A percentile compares a stretch with the other conserved stretches of the same genome.
Conservation (phyloP, 2,329 filamentous ascomycete species). For the Corinectria fuckeliana region DNA sequence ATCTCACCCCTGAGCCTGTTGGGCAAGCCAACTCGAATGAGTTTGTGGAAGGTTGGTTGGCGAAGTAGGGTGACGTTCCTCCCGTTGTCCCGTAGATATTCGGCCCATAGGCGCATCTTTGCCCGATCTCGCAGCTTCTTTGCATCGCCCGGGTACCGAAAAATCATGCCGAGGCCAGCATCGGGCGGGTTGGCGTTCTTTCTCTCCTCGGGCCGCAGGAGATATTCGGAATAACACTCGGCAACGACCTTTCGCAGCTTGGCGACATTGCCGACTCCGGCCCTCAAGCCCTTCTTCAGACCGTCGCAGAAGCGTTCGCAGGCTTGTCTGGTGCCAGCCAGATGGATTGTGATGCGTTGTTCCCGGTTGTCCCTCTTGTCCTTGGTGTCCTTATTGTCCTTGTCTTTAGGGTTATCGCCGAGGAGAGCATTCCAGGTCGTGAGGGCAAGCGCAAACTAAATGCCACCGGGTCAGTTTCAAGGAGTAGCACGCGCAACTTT, state of each 20-base stretch:
- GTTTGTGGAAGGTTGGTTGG: conserved; percentile 96
- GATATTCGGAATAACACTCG: conserved; percentile 91
- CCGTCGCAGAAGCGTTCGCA: conserved; percentile 97
- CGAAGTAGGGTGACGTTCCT: conserved; percentile 90
- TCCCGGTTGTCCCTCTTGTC: conserved; percentile 59
- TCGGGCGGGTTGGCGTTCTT: conserved; percentile 72
- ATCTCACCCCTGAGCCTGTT: conserved; percentile 93
- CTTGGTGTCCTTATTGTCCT: conserved; percentile 51
- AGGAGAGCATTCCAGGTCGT: conserved; percentile 89
- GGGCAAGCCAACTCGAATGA: conserved; percentile 92
- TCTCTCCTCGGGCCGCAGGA: conserved; percentile 68
- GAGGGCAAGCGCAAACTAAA: conserved; percentile 85
- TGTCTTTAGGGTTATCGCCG: conserved; percentile 62
- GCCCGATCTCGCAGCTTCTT: conserved; percentile 93
- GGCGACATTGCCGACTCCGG: conserved; percentile 86
- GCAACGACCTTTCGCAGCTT: conserved; percentile 80
- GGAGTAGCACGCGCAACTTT: conserved; percentile 11
- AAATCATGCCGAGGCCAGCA: conserved; percentile 89
- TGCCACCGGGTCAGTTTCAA: conserved; percentile 7
- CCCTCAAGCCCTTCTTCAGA: conserved; percentile 86
- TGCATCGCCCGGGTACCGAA: conserved; percentile 92
- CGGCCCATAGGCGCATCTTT: conserved; percentile 97
- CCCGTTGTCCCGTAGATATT: conserved; percentile 95
- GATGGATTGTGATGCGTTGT: conserved; percentile 89
- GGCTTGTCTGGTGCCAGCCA: conserved; percentile 84